Conservation (phyloP, 2,329 filamentous ascomycete genomes). For the Phialocephala sp. region DNA sequence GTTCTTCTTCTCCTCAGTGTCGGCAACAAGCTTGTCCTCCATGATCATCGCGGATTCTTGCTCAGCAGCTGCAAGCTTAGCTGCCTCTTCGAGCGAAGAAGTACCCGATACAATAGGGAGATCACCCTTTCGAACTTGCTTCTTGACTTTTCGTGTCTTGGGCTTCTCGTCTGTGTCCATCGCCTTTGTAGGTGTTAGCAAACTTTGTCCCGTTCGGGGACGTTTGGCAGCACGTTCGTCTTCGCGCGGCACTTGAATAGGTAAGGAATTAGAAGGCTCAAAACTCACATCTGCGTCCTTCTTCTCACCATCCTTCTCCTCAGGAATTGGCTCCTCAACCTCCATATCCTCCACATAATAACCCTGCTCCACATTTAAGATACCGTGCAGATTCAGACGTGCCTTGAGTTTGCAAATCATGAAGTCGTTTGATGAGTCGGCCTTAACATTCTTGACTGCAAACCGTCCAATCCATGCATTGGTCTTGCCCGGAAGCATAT, state of each 20-base stretch:
- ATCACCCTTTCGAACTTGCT: slow-evolving; percentile 97
- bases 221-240: slow-evolving; percentile 37
- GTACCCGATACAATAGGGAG: slow-evolving; percentile 86
- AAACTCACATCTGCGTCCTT: slow-evolving; percentile 70
- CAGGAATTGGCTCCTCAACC: slow-evolving; percentile 89
- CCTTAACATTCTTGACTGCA: slow-evolving; percentile 97
- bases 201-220: slow-evolving; percentile 20
- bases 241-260: slow-evolving; percentile 28
- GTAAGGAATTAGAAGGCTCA: slow-evolving; percentile 5
- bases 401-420: slow-evolving; percentile 99
- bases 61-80: slow-evolving; percentile 75
- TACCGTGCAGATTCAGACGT: slow-evolving; percentile 92
- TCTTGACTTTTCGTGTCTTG: slow-evolving; percentile 97
- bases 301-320: slow-evolving; percentile 62
- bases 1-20: slow-evolving; percentile 99
- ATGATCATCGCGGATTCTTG: slow-evolving; percentile 90
- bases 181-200: slow-evolving; percentile 50
- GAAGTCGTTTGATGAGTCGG: slow-evolving; percentile 91
- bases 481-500: slow-evolving; percentile 84
- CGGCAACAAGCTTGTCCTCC: slow-evolving; percentile 97
- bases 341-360: slow-evolving; percentile 99
- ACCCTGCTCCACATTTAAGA: slow-evolving; percentile 94
- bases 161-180: slow-evolving; percentile 85
- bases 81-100: slow-evolving; percentile 72
- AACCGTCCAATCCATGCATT: slow-evolving; percentile 97